A percentile compares a stretch with the other conserved stretches of the same genome.
Conservation (phyloP, 208 protist genomes). For the Leishmania martiniquensis region DNA sequence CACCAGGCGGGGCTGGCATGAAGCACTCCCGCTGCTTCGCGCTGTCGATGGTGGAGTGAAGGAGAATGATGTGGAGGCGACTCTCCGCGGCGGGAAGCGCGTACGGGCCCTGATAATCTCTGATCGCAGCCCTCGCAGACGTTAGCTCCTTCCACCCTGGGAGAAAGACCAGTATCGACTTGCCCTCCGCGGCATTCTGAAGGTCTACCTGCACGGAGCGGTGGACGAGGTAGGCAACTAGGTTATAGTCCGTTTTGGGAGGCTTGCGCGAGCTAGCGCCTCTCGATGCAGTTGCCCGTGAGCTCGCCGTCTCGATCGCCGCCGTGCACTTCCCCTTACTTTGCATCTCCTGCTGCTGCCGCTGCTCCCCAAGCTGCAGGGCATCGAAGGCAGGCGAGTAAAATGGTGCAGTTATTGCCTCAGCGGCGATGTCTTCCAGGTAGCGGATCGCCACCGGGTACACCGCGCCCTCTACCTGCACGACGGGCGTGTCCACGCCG, state of each 20-base stretch:
- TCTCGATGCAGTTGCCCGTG: neutral
- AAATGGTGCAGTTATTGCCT: slow-evolving; percentile 21
- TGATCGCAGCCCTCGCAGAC: slow-evolving; percentile 66
- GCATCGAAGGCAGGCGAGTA: slow-evolving; percentile 62
- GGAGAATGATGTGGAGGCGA: slow-evolving; percentile 77
- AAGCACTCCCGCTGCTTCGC: slow-evolving; percentile 93
- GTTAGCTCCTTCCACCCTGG: slow-evolving; percentile 98
- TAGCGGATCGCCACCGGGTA: slow-evolving; percentile 79
- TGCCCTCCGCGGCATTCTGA: slow-evolving; percentile 39
- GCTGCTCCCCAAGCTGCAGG: slow-evolving; percentile 1
- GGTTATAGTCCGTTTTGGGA: slow-evolving; percentile 76
- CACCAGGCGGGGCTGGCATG: slow-evolving; percentile 65
- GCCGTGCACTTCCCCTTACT: neutral
- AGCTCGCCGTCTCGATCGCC: neutral
- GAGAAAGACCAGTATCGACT: slow-evolving; percentile 99
- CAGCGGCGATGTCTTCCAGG: slow-evolving; percentile 63
- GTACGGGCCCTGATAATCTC: slow-evolving; percentile 29
- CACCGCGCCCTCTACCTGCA: slow-evolving; percentile 70
- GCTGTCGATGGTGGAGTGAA: slow-evolving; percentile 88
- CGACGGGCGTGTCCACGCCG: slow-evolving; percentile 49
- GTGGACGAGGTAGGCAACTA: slow-evolving; percentile 77
- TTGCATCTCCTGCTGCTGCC: neutral
- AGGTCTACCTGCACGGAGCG: slow-evolving; percentile 53
- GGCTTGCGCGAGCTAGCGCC: slow-evolving; percentile 14
- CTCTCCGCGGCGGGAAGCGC: neutral